phyloP scores from a whole-genome alignment of 78 protist genomes.

The Pelomyxa schiedti region DNA sequence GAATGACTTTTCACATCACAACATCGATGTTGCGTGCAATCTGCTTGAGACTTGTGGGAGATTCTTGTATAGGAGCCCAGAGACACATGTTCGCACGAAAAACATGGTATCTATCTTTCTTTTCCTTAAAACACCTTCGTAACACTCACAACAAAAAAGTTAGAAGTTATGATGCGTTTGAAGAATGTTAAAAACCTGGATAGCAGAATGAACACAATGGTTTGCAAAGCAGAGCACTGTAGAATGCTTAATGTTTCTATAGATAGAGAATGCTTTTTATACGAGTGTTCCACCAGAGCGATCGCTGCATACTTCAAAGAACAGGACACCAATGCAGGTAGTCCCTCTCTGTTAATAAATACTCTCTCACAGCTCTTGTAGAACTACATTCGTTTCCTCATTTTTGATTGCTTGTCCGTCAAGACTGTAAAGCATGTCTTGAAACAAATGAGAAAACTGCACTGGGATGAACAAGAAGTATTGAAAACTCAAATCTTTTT shows the following conservation, averaged over 20 bases:
- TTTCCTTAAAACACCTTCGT: background rate
- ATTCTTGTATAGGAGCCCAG: constrained; percentile 40
- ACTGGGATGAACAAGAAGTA: constrained; percentile 17
- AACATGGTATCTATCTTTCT: constrained; percentile 23
- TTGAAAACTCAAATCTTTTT: background rate
- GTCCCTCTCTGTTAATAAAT: background rate
- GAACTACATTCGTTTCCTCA: constrained; percentile 13
- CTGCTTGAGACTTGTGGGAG: constrained; percentile 65
- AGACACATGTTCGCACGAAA: constrained; percentile 31
- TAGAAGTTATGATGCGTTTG: constrained; percentile 21
- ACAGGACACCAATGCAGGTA: background rate
- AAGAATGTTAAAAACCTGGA: constrained; percentile 42
- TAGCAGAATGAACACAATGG: constrained; percentile 14
- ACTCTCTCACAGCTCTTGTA: constrained; percentile 21
- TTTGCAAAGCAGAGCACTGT: no score
- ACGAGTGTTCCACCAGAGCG: constrained; percentile 24
- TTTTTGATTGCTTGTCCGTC: constrained; percentile 7
- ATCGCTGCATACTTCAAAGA: no score
- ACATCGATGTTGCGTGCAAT: constrained; percentile 47
- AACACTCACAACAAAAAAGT: constrained; percentile 12
- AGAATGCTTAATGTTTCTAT: no score
- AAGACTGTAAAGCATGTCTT: constrained; percentile 10
- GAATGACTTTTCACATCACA: constrained; percentile 48
- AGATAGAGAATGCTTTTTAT: constrained; percentile 18
- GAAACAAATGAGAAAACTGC: constrained; percentile 18